Conservation (phyloP, 768 basidiomycete species). For the Naganishia randhawae region DNA sequence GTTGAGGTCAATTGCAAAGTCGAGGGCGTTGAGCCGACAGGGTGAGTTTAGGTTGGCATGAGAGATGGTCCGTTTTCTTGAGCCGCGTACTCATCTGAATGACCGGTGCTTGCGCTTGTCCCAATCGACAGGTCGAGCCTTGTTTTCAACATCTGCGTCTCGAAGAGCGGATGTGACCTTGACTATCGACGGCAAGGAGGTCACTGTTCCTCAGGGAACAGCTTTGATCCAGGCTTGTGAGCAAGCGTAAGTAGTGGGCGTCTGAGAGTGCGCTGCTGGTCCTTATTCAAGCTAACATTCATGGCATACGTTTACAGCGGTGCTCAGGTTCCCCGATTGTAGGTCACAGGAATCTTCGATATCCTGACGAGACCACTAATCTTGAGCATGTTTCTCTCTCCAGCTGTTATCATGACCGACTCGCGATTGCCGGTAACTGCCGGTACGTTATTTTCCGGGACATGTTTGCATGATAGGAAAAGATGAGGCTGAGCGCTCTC, state of each 20-base stretch:
- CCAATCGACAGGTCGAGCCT: conserved; percentile 2
- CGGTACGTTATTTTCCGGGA: conserved; percentile 51
- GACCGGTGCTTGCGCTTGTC: not conserved
- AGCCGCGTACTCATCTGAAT: not conserved
- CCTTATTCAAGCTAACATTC: conserved; percentile 26
- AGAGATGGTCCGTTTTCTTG: no score
- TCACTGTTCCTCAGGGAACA: conserved; percentile 89
- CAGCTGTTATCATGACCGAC: conserved; percentile 56
- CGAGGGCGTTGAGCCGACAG: conserved; percentile 17
- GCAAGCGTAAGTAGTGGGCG: conserved; percentile 70
- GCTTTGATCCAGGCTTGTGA: conserved; percentile 90
- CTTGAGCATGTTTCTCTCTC: conserved; percentile 31
- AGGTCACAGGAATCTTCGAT: conserved; percentile 35
- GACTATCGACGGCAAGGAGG: conserved; percentile 94
- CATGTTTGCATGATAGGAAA: not conserved
- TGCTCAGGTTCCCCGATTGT: conserved; percentile 49
- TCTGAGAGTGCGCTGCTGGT: conserved; percentile 24
- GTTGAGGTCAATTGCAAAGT: conserved; percentile 21
- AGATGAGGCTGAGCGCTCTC: not conserved
- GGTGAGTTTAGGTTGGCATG: not conserved
- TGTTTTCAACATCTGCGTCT: conserved; percentile 40
- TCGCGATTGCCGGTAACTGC: conserved; percentile 97
- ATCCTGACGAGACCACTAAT: conserved; percentile 52
- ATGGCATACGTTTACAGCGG: conserved; percentile 72
- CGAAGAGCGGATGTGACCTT: conserved; percentile 63